These are phyloP conservation scores for Xylaria intraflava DNA, from an alignment of 495 filamentous ascomycete genomes.

Conservation along the genomic window DNA sequence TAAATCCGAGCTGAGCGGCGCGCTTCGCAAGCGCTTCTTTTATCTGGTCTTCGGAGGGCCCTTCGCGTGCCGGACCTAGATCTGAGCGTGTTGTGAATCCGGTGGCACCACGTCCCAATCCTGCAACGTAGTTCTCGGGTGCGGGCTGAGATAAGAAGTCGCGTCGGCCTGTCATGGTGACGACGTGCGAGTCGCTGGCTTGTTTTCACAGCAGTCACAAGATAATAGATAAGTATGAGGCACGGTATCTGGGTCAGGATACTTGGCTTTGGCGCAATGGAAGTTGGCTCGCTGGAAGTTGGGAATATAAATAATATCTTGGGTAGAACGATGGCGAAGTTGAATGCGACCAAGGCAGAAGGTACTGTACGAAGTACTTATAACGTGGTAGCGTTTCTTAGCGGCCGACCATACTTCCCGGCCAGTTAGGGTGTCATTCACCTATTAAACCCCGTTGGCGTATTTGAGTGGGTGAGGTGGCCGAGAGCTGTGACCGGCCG, in stretches of 20 bases:
- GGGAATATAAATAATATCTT: background rate
- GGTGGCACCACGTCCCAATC: constrained; percentile 93
- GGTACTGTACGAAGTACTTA: no score
- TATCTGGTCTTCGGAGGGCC: constrained; percentile 95
- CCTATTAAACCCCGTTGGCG: no score
- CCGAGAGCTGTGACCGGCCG: background rate
- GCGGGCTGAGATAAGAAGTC: constrained; percentile 89
- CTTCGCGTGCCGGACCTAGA: constrained; percentile 91
- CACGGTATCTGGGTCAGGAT: background rate
- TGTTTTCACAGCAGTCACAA: background rate
- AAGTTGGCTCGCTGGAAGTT: background rate
- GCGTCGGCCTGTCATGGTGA: constrained; percentile 66
- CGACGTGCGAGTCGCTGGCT: background rate
- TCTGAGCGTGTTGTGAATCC: constrained; percentile 97
- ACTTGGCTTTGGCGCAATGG: background rate
- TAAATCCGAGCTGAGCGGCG: constrained; percentile 71
- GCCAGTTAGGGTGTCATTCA: no score
- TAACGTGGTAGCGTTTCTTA: no score
- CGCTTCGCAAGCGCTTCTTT: constrained; percentile 93
- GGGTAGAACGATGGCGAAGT: background rate
- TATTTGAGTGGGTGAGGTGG: no score
- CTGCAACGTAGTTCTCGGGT: constrained; percentile 97
- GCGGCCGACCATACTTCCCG: no score
- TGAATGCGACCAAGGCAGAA: background rate
- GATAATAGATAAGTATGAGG: background rate